Conservation (phyloP, 1,284 basidiomycete genomes). For the Apiotrichum mycotoxinovorans region DNA sequence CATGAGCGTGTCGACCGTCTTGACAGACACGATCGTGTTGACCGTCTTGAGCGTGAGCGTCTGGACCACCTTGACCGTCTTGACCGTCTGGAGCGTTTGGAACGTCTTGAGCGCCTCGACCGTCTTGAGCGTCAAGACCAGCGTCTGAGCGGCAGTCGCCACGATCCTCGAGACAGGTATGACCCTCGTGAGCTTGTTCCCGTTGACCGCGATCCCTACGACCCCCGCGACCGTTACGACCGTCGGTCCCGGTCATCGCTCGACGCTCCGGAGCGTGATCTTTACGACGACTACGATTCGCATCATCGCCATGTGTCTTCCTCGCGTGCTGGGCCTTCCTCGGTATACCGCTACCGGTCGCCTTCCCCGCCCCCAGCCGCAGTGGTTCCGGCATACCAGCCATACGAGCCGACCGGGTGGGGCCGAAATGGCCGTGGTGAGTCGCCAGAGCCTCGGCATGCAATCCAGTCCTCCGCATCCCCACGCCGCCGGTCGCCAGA, state of each 20-base stretch:
- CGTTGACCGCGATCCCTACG: neutral
- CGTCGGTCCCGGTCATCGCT: neutral
- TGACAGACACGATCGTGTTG: neutral
- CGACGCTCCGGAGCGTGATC: neutral
- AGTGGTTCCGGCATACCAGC: neutral
- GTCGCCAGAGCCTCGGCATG: neutral
- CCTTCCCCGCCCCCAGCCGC: neutral
- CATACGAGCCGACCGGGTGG: slow-evolving; percentile 8
- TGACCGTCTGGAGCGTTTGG: neutral
- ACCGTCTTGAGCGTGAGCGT: neutral
- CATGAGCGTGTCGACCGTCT: neutral
- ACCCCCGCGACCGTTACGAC: neutral
- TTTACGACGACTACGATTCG: slow-evolving; percentile 2
- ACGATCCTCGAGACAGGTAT: neutral
- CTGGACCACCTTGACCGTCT: neutral
- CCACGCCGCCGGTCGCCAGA: slow-evolving; percentile 6
- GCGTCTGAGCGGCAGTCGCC: neutral
- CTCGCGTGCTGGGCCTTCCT: neutral
- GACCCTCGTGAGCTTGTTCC: neutral
- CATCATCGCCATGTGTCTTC: neutral
- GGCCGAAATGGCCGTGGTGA: slow-evolving; percentile 2
- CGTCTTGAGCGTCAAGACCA: neutral
- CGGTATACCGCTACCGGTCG: slow-evolving; percentile 2
- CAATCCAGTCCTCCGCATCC: neutral
- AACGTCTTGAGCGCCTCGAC: neutral